Evolutionary conservation across 2,329 filamentous ascomycete species (phyloP).

Genomic region (Fusarium fujikuroi): DNA sequence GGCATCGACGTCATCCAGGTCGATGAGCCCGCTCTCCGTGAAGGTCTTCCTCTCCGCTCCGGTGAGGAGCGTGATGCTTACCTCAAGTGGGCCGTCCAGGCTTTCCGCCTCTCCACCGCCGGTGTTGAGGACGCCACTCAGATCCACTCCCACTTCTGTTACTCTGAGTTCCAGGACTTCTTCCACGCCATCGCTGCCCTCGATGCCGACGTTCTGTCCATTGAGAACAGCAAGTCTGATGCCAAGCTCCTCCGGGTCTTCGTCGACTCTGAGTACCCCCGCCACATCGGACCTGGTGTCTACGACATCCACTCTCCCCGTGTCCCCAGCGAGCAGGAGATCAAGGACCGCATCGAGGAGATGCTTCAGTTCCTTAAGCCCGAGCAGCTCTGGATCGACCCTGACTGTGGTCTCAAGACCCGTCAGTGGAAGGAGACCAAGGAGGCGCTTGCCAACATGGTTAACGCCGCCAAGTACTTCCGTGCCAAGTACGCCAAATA

Average conservation of each 20-base stretch:
- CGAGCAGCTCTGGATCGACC: constrained; percentile 99
- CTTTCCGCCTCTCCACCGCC: constrained; percentile 94
- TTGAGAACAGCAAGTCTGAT: constrained; percentile 99
- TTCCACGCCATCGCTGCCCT: constrained; percentile 99
- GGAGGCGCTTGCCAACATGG: constrained; percentile 94
- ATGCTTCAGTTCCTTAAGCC: constrained; percentile 98
- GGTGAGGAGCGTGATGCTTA: constrained; percentile 97
- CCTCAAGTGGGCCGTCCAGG: constrained; percentile 96
- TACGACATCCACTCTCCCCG: constrained; percentile 99
- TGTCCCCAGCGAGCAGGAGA: constrained; percentile 97
- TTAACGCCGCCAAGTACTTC: constrained; percentile 97
- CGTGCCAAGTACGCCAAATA: constrained; percentile 83
- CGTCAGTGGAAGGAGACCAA: constrained; percentile 99
- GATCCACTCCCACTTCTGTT: constrained; percentile 99
- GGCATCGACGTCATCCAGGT: constrained; percentile 99
- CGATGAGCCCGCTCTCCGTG: constrained; percentile 98
- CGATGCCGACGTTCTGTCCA: constrained; percentile 97
- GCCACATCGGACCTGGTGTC: constrained; percentile 98
- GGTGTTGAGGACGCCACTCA: constrained; percentile 96
- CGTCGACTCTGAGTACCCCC: constrained; percentile 94
- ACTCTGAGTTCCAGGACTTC: constrained; percentile 99
- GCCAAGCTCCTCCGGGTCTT: constrained; percentile 99
- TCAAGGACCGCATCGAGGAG: constrained; percentile 96
- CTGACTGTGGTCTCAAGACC: constrained; percentile 99
- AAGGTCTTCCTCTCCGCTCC: constrained; percentile 95